These are phyloP conservation scores for Aspergillus panamensis DNA, from an alignment of 495 filamentous ascomycete species.

Conservation along the genomic window DNA sequence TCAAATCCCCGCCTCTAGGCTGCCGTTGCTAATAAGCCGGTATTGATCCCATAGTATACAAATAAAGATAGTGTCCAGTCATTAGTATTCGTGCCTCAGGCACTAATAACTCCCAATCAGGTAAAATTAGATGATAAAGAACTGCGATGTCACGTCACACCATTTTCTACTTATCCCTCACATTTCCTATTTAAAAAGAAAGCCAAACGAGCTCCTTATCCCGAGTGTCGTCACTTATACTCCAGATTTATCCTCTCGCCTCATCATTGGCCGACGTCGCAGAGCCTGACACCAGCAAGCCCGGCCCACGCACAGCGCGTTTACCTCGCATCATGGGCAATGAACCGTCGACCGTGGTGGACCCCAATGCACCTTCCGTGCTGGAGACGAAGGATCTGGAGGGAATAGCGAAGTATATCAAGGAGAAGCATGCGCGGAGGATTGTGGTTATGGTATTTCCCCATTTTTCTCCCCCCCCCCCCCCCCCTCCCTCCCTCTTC, in stretches of 20 bases:
- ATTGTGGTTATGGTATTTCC: slow-evolving; percentile 71
- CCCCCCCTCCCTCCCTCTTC: not conserved
- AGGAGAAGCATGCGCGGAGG: slow-evolving; percentile 57
- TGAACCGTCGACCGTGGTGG: slow-evolving; percentile 59
- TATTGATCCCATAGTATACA: not conserved
- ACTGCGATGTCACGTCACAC: not conserved
- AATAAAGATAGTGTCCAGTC: too few relatives aligned
- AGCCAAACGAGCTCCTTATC: not conserved
- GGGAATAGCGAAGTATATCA: slow-evolving; percentile 72
- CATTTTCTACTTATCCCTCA: not conserved
- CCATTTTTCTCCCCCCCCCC: slow-evolving; percentile 1
- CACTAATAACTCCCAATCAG: not conserved
- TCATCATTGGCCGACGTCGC: slow-evolving; percentile 37
- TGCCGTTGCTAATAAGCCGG: too few relatives aligned
- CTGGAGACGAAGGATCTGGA: slow-evolving; percentile 64
- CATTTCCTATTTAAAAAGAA: not conserved
- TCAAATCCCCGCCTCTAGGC: too few relatives aligned
- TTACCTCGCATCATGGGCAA: slow-evolving; percentile 59
- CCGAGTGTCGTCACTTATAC: not conserved
- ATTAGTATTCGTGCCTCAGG: not conserved
- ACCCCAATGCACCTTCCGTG: slow-evolving; percentile 60
- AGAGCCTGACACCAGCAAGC: slow-evolving; percentile 28
- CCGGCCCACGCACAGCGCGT: slow-evolving; percentile 21
- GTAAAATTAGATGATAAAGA: not conserved
- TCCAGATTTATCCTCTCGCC: not conserved